Conservation (phyloP, 257 asterid species). For the Paraleonurus japonicus region DNA sequence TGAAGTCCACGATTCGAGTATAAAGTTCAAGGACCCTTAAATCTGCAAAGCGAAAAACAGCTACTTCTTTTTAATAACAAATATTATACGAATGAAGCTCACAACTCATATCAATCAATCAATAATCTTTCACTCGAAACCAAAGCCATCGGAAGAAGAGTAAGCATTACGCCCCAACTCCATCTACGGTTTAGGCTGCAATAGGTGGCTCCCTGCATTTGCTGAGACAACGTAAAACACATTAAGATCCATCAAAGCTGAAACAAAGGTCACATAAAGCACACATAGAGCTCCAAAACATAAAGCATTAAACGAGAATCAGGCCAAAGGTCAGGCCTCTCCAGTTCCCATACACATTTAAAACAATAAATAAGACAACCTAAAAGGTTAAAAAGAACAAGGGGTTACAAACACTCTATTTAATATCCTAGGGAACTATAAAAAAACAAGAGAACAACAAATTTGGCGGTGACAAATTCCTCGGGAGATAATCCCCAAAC, state of each 20-base stretch:
- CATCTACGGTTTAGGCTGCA: constrained; percentile 31
- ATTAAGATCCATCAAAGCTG: background rate
- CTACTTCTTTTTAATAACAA: constrained; percentile 16
- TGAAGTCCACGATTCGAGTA: constrained; percentile 18
- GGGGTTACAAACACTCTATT: too few relatives aligned
- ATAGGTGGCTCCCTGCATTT: constrained; percentile 40
- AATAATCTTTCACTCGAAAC: constrained; percentile 20
- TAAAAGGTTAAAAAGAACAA: too few relatives aligned
- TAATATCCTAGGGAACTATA: too few relatives aligned
- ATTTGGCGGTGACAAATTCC: too few relatives aligned
- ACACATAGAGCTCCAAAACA: too few relatives aligned
- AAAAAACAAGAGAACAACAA: too few relatives aligned
- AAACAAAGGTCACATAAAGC: background rate
- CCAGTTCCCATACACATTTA: too few relatives aligned
- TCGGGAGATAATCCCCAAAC: too few relatives aligned
- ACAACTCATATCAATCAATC: constrained; percentile 13
- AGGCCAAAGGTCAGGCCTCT: too few relatives aligned
- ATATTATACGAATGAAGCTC: constrained; percentile 5
- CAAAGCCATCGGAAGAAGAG: constrained; percentile 23
- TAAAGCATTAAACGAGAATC: too few relatives aligned
- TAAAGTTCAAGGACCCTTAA: constrained; percentile 12
- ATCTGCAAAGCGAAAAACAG: constrained; percentile 14
- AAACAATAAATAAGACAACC: too few relatives aligned
- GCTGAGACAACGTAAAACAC: constrained; percentile 2
- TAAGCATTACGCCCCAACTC: constrained; percentile 20